Evolutionary conservation across 257 asterid species (phyloP), one percentile per base, ranked within the genome.

Genomic region (Linaria vulgaris): DNA sequence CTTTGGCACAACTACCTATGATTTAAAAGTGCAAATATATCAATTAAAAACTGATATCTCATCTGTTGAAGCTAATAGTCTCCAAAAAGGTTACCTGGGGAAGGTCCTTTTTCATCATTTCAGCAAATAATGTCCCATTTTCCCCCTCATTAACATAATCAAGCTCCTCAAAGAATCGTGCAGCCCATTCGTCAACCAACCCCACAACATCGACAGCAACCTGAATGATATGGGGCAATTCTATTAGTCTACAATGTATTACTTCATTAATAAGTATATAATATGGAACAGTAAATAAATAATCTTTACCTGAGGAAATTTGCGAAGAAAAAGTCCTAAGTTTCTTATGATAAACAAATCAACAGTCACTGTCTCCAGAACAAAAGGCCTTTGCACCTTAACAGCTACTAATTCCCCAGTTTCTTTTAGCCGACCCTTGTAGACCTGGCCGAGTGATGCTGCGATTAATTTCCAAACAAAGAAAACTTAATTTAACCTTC

Each of bases 371-470:
- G 99, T 94, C 90, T 94, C 99, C 61, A 94, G 97, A 80, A 94
- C 99, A 76, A 82, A 94, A 22, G 99, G 99, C 71, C 99, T 90
- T 77, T 94, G 99, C 30, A 94, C 99, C 81, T 94, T 94, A 48
- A 94, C 97, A 67, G 99, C 99, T 38, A 94, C 99, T 74, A 81
- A 69, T 69, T 94, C 99, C 74, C 99, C 99, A 69, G 75, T 87
- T 72, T 94, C 99, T 72, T 85, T 94, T 60, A 94, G 79, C 34
- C 97, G 82, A 65, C 99, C 99, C 82, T 94, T 94, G 66, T 94
- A 94, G 56, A 90, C 99, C 83, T 94, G 99, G 51, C 99, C 99
- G 9, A 94, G 95, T 63, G 99, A 94, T 50, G 99, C 99, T 94
- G 96, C 73, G 61, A 78, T 66, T 52, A 46, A 73, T 74, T 60